Percentiles rank a stretch among this genome's conserved stretches.
These are phyloP conservation scores for Hanseniaspora uvarum DNA, from an alignment of 1,139 yeast species.

Conservation along the genomic window DNA sequence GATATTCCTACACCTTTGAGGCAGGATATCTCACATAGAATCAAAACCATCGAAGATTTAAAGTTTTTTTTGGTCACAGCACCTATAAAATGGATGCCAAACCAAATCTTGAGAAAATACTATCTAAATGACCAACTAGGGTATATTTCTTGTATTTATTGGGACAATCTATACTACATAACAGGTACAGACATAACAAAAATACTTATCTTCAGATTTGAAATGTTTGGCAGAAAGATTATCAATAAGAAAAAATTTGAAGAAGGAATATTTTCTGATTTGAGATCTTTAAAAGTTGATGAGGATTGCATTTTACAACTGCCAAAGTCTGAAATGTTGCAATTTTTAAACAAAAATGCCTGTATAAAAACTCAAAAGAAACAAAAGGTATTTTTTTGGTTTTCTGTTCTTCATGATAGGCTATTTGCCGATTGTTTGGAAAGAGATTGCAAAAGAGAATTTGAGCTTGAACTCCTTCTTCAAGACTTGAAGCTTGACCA, in stretches of 20 bases:
- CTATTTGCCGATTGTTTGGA: conserved; percentile 89
- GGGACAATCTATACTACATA: conserved; percentile 83
- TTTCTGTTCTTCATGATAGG: conserved; percentile 87
- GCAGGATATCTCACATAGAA: conserved; percentile 18
- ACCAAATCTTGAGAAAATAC: conserved; percentile 77
- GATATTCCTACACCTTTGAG: conserved; percentile 7
- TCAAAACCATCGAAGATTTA: conserved; percentile 60
- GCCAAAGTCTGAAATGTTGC: conserved; percentile 78
- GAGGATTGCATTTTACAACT: conserved; percentile 79
- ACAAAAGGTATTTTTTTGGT: conserved; percentile 96
- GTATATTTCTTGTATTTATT: conserved; percentile 78
- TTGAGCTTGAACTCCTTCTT: conserved; percentile 34
- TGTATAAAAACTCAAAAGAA: conserved; percentile 92
- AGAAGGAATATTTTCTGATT: conserved; percentile 88
- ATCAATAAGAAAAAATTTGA: conserved; percentile 86
- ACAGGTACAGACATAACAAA: conserved; percentile 96
- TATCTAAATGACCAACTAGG: conserved; percentile 83
- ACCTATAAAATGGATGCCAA: conserved; percentile 88
- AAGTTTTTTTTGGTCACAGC: conserved; percentile 84
- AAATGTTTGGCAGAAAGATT: conserved; percentile 79
- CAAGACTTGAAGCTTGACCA: background rate
- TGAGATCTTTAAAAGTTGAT: conserved; percentile 78
- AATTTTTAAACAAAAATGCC: conserved; percentile 72
- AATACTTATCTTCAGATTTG: conserved; percentile 78
- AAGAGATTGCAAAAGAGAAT: conserved; percentile 78